Evolutionary conservation across 2,329 filamentous ascomycete genomes (phyloP).

Genomic region (Talaromyces rugulosus): DNA sequence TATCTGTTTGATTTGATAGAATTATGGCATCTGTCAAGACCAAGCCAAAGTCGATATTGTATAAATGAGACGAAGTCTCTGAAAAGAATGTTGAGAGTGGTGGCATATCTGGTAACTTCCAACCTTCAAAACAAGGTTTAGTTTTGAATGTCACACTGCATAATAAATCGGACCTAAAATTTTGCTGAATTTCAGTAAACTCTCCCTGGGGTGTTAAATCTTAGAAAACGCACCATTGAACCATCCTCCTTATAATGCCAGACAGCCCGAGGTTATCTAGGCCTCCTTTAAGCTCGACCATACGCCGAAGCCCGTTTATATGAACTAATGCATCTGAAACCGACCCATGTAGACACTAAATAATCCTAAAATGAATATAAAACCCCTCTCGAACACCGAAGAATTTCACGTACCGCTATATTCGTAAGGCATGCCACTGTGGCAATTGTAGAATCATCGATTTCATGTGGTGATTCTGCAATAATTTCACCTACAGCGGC

Average conservation of each 20-base stretch:
- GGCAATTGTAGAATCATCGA: constrained; percentile 1
- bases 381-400: neutral
- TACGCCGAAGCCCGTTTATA: neutral
- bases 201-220: neutral
- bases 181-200: neutral
- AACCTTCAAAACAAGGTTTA: neutral
- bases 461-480: neutral
- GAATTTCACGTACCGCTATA: neutral
- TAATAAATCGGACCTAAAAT: neutral
- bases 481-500: neutral
- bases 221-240: neutral
- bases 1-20: neutral
- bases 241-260: neutral
- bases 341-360: neutral
- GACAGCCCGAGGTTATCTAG: neutral
- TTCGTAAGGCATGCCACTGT: neutral
- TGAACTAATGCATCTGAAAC: neutral
- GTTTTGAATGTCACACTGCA: neutral
- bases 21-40: neutral
- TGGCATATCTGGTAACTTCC: neutral
- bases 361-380: neutral
- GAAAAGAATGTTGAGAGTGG: neutral
- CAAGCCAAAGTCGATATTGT: neutral
- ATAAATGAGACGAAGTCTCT: neutral
- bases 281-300: neutral